Conservation (phyloP, 106 monocot species). For the Dactylorhiza incarnata region DNA sequence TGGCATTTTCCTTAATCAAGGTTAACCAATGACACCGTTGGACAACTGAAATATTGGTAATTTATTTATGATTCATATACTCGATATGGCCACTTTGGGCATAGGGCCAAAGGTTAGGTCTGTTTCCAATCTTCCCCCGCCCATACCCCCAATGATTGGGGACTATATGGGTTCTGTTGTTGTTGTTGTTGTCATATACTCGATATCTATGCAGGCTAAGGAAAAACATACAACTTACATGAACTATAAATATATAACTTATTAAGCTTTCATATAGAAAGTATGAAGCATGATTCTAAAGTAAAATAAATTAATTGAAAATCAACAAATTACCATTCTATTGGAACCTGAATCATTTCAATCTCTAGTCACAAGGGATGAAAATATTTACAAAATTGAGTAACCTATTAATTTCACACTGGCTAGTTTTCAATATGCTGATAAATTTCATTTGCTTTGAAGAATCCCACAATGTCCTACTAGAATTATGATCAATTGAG, state of each 20-base stretch:
- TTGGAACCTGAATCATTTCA: not conserved
- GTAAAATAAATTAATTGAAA: not conserved
- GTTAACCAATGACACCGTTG: not conserved
- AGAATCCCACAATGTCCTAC: too few species aligned
- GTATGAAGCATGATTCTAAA: not conserved
- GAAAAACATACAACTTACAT: not conserved
- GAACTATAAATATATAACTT: not conserved
- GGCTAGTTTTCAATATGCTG: too few species aligned
- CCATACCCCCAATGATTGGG: too few species aligned
- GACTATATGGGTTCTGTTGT: too few species aligned
- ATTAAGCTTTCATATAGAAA: not conserved
- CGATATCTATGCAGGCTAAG: not conserved
- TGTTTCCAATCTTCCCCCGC: too few species aligned
- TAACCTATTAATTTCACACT: too few species aligned
- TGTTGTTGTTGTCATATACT: too few species aligned
- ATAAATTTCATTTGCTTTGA: too few species aligned
- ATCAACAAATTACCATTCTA: not conserved
- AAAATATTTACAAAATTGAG: not conserved
- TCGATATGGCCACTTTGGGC: too few species aligned
- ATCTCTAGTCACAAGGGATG: not conserved
- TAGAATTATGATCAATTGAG: too few species aligned
- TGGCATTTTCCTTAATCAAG: not conserved
- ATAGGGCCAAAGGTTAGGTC: too few species aligned
- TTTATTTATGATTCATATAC: not conserved
- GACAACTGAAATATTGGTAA: not conserved